Percentiles rank a stretch among this genome's conserved stretches.
Evolutionary conservation across 345 rosid genomes (phyloP).

Genomic region (Ricinus communis): DNA sequence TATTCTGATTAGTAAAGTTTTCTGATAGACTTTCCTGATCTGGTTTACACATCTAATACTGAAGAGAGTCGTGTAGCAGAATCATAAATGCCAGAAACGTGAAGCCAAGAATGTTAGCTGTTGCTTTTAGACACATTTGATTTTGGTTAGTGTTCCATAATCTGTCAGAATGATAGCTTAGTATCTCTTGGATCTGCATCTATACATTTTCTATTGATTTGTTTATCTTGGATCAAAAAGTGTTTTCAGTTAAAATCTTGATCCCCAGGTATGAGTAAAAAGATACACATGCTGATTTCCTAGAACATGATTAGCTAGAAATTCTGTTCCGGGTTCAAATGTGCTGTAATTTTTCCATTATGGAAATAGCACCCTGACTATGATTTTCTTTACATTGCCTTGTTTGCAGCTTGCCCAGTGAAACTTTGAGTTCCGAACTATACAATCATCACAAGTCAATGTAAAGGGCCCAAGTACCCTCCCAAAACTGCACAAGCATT

Average conservation of each 20-base stretch:
- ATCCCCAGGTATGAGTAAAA: no score
- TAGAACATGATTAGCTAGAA: background rate
- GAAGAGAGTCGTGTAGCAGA: background rate
- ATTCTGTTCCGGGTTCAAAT: background rate
- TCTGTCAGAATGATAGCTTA: background rate
- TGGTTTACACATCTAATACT: background rate
- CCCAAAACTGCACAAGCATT: slow-evolving; percentile 11
- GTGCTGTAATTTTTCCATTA: no score
- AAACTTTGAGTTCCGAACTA: slow-evolving; percentile 31
- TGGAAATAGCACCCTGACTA: background rate
- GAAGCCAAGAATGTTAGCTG: background rate
- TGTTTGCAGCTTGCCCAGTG: slow-evolving; percentile 28
- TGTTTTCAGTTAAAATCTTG: background rate
- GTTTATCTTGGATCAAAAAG: background rate
- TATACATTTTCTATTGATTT: background rate
- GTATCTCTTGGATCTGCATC: background rate
- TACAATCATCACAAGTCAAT: slow-evolving; percentile 29
- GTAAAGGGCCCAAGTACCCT: slow-evolving; percentile 24
- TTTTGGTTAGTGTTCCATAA: background rate
- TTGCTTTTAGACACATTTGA: background rate
- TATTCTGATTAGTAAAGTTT: background rate
- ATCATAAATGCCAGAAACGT: background rate
- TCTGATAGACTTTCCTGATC: background rate
- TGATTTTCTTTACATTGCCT: slow-evolving; percentile 8
- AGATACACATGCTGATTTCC: background rate